phyloP scores from a whole-genome alignment of 1,284 basidiomycete genomes.

The Rhodotorula sp. region DNA sequence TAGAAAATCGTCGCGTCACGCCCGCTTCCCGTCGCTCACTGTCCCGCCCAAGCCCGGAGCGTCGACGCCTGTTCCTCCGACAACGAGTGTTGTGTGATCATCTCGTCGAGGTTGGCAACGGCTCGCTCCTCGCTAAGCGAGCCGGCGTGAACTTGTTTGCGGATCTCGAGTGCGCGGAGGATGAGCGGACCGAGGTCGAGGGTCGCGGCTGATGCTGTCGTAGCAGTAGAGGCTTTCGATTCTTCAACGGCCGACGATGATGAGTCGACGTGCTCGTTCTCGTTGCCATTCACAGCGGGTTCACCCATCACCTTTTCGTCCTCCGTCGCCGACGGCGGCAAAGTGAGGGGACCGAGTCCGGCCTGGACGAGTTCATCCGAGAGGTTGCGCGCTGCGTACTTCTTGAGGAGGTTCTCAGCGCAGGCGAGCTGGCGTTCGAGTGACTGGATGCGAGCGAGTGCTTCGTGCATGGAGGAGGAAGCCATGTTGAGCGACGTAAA shows the following conservation, averaged over 20 bases:
- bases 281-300: too few relatives aligned
- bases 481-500: not conserved
- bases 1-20: not conserved
- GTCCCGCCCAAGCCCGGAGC: constrained; percentile 11
- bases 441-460: constrained; percentile 8
- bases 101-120: not conserved
- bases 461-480: constrained; percentile 5
- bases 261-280: too few relatives aligned
- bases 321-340: not conserved
- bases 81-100: constrained; percentile 8
- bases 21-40: not conserved
- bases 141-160: constrained; percentile 19
- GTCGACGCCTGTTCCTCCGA: constrained; percentile 10
- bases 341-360: too few relatives aligned
- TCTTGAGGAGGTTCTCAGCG: not conserved
- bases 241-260: not conserved
- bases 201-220: not conserved
- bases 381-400: not conserved
- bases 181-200: constrained; percentile 18
- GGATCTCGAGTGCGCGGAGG: constrained; percentile 18
- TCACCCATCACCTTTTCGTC: too few relatives aligned
- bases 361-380: not conserved
- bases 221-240: not conserved
- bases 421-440: constrained; percentile 15
- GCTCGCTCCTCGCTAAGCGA: not conserved